phyloP scores from a whole-genome alignment of 2,329 filamentous ascomycete species.

The Penicillium concentricum region DNA sequence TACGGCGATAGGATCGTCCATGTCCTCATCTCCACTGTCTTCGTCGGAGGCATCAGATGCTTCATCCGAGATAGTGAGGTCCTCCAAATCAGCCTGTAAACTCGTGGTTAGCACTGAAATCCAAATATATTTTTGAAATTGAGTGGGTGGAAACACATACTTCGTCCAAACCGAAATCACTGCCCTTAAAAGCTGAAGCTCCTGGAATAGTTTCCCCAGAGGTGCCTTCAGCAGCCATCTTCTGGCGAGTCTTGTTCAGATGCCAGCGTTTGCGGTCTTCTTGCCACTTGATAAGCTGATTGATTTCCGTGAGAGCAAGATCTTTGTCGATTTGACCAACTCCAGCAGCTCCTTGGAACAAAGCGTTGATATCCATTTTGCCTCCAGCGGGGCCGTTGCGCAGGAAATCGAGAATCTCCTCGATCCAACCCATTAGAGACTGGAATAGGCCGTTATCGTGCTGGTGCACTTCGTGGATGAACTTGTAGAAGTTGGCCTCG shows the following conservation, averaged over 20 bases:
- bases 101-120: conserved; percentile 13
- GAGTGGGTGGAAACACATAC: conserved; percentile 43
- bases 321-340: conserved; percentile 67
- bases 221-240: conserved; percentile 86
- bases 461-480: conserved; percentile 94
- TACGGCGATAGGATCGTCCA: conserved; percentile 77
- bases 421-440: conserved; percentile 95
- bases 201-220: conserved; percentile 53
- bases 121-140: not conserved
- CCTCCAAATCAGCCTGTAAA: conserved; percentile 68
- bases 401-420: conserved; percentile 90
- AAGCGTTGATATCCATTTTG: conserved; percentile 88
- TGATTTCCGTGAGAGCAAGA: conserved; percentile 74
- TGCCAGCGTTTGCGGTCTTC: conserved; percentile 97
- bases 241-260: conserved; percentile 93
- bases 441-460: conserved; percentile 97
- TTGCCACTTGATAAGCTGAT: conserved; percentile 87
- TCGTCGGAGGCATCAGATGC: conserved; percentile 64
- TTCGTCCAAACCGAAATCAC: conserved; percentile 86
- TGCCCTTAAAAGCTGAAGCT: conserved; percentile 64
- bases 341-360: conserved; percentile 78
- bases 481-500: conserved; percentile 97
- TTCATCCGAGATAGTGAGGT: conserved; percentile 76
- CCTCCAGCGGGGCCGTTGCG: conserved; percentile 80
- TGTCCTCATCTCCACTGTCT: conserved; percentile 71